These are phyloP conservation scores for Penicillium dipodomyicola DNA, from an alignment of 495 filamentous ascomycete species.

Conservation along the genomic window DNA sequence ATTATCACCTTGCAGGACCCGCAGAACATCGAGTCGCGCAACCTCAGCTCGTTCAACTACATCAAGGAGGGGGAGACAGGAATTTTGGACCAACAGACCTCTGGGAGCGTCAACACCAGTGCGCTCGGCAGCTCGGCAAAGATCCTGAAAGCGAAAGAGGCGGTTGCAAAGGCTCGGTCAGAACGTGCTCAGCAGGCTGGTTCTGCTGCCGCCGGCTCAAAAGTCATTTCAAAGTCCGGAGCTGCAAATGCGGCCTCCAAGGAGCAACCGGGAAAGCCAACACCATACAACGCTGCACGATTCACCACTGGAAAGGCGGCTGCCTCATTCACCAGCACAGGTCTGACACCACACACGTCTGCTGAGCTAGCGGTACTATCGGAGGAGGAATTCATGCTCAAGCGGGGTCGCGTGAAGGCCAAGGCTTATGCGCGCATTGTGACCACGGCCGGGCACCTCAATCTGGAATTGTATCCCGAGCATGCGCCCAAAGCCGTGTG, in stretches of 20 bases:
- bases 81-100: slow-evolving; percentile 57
- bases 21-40: slow-evolving; percentile 79
- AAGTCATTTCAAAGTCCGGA: slow-evolving; percentile 44
- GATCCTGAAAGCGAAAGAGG: slow-evolving; percentile 87
- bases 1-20: slow-evolving; percentile 97
- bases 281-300: slow-evolving; percentile 78
- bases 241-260: slow-evolving; percentile 22
- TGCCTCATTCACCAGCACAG: slow-evolving; percentile 91
- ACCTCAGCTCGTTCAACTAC: slow-evolving; percentile 88
- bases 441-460: slow-evolving; percentile 78
- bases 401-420: slow-evolving; percentile 78
- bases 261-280: slow-evolving; percentile 37
- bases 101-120: slow-evolving; percentile 67
- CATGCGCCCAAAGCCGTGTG: slow-evolving; percentile 89
- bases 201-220: slow-evolving; percentile 22
- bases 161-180: slow-evolving; percentile 77
- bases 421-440: slow-evolving; percentile 89
- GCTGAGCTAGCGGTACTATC: slow-evolving; percentile 79
- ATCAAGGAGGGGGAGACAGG: slow-evolving; percentile 76
- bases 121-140: slow-evolving; percentile 81
- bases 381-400: slow-evolving; percentile 95
- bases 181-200: slow-evolving; percentile 46
- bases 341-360: slow-evolving; percentile 86
- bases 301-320: slow-evolving; percentile 92
- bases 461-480: slow-evolving; percentile 87